Conservation (phyloP, 805 yeast genomes). For the Saccharomyces kudriavzevii region DNA sequence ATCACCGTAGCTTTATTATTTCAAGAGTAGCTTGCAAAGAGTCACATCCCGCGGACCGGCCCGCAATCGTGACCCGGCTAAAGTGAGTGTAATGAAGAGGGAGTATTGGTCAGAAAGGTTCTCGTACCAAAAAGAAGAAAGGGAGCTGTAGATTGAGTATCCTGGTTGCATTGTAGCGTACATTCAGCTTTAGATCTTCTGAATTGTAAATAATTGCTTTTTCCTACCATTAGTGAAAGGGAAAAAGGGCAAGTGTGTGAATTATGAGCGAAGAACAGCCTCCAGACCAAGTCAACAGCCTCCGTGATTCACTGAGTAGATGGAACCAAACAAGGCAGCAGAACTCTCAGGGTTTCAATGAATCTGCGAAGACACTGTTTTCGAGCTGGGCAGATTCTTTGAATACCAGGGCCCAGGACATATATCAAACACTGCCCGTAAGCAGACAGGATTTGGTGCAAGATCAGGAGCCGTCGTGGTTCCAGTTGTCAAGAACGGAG, state of each 20-base stretch:
- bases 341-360: conserved; percentile 23
- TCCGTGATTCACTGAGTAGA: conserved; percentile 34
- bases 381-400: conserved; percentile 34
- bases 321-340: conserved; percentile 31
- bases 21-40: neutral
- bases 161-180: neutral
- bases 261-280: conserved; percentile 8
- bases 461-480: conserved; percentile 69
- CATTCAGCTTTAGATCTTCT: neutral
- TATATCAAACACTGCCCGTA: conserved; percentile 60
- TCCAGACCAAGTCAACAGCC: conserved; percentile 16
- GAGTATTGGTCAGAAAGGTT: neutral
- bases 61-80: neutral
- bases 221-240: neutral
- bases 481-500: conserved; percentile 66
- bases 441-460: conserved; percentile 43
- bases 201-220: neutral
- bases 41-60: neutral
- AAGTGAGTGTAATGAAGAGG: neutral
- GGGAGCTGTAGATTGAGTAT: neutral
- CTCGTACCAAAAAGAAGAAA: neutral
- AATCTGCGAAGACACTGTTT: conserved; percentile 32
- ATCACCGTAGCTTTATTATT: neutral
- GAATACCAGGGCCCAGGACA: conserved; percentile 40
- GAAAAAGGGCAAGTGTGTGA: neutral